These are phyloP conservation scores for Peronosclerospora sorghi DNA, from an alignment of 352 stramenopile genomes.

Conservation along the genomic window DNA sequence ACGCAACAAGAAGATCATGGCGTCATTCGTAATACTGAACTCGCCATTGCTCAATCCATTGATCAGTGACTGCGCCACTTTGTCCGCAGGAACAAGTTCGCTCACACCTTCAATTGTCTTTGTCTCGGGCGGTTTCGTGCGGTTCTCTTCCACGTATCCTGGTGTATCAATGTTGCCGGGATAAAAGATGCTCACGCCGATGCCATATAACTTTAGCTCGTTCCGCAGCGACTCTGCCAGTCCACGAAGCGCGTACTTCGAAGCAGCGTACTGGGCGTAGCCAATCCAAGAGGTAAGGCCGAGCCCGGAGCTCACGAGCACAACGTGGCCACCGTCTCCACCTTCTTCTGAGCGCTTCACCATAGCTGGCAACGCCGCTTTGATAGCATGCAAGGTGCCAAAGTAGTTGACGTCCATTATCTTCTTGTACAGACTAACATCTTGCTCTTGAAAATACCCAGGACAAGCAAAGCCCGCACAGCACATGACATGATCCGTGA, in stretches of 20 bases:
- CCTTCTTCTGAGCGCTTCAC: conserved; percentile 47
- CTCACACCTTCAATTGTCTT: conserved; percentile 62
- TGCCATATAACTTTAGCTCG: conserved; percentile 62
- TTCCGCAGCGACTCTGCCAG: conserved; percentile 70
- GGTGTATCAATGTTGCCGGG: conserved; percentile 79
- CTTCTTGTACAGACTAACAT: conserved; percentile 56
- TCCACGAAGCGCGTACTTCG: conserved; percentile 77
- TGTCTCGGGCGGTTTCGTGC: conserved; percentile 59
- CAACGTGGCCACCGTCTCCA: conserved; percentile 45
- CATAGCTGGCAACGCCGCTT: conserved; percentile 74
- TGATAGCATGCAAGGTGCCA: conserved; percentile 63
- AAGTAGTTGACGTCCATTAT: conserved; percentile 87
- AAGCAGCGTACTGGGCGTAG: conserved; percentile 65
- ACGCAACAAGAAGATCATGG: conserved; percentile 60
- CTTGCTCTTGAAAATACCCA: conserved; percentile 70
- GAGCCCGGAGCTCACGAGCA: conserved; percentile 62
- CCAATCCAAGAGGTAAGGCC: conserved; percentile 73
- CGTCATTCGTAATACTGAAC: conserved; percentile 76
- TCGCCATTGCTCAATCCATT: conserved; percentile 49
- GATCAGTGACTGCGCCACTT: conserved; percentile 57
- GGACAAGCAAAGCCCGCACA: conserved; percentile 45
- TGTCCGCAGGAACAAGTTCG: conserved; percentile 36
- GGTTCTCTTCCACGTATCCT: conserved; percentile 63
- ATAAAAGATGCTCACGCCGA: conserved; percentile 68
- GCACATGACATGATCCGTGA: conserved; percentile 65